Evolutionary conservation across 2,329 filamentous ascomycete genomes (phyloP).

Genomic region (Sclerotinia glacialis): DNA sequence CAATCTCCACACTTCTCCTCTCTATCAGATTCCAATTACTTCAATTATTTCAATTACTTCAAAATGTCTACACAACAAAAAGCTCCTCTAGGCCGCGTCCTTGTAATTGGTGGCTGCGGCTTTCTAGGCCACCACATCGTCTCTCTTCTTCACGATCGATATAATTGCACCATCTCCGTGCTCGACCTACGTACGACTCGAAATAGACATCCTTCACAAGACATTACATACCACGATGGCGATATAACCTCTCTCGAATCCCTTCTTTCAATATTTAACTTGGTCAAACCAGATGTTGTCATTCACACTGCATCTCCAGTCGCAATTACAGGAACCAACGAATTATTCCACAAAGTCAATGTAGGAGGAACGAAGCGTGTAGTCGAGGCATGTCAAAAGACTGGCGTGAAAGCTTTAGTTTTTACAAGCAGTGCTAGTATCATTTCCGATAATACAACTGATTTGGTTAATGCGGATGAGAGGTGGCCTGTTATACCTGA

Average conservation of each 20-base stretch:
- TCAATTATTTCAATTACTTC: slow-evolving; percentile 4
- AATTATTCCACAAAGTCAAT: slow-evolving; percentile 77
- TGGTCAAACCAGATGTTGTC: slow-evolving; percentile 73
- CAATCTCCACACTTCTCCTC: background rate
- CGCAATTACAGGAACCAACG: slow-evolving; percentile 52
- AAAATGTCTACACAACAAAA: slow-evolving; percentile 24
- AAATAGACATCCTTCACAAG: slow-evolving; percentile 55
- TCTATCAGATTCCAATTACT: background rate
- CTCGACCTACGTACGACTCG: slow-evolving; percentile 69
- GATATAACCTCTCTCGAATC: slow-evolving; percentile 69
- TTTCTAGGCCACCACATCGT: slow-evolving; percentile 83
- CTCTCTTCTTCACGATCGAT: slow-evolving; percentile 60
- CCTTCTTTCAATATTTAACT: slow-evolving; percentile 61
- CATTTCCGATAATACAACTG: slow-evolving; percentile 74
- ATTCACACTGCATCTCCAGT: slow-evolving; percentile 84
- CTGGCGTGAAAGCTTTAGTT: slow-evolving; percentile 76
- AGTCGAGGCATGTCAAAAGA: slow-evolving; percentile 67
- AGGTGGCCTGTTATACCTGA: slow-evolving; percentile 73
- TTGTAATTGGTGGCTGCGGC: slow-evolving; percentile 80
- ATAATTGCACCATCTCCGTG: slow-evolving; percentile 60
- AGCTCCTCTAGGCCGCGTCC: slow-evolving; percentile 59
- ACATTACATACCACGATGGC: slow-evolving; percentile 66
- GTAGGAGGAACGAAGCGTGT: slow-evolving; percentile 80
- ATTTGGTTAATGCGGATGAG: slow-evolving; percentile 84
- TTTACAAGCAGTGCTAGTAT: slow-evolving; percentile 90